These are phyloP conservation scores for Rosa hybrid DNA, from an alignment of 331 rosid genomes.

Conservation along the genomic window DNA sequence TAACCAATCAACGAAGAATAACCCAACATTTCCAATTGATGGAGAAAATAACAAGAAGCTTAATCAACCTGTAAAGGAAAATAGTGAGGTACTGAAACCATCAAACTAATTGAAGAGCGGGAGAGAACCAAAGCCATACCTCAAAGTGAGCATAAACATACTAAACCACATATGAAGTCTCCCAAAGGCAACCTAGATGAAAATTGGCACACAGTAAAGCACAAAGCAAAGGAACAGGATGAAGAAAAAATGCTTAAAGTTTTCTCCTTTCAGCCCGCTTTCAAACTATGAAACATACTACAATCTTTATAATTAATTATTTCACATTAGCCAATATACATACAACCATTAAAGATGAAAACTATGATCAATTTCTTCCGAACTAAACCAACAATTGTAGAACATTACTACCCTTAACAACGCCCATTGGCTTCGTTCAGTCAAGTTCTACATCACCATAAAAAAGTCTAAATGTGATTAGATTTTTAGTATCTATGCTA, in stretches of 20 bases:
- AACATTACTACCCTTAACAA: neutral
- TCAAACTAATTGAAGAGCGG: neutral
- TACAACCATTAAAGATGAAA: conserved; percentile 18
- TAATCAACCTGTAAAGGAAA: neutral
- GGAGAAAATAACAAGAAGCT: no score
- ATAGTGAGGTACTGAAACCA: neutral
- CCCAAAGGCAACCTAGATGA: neutral
- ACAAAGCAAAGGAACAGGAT: conserved; percentile 1
- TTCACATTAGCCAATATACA: conserved; percentile 16
- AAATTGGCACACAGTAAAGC: conserved; percentile 7
- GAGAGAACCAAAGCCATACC: neutral
- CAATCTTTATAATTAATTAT: conserved; percentile 1
- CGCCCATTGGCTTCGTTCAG: neutral
- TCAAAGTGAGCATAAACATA: neutral
- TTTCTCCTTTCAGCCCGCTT: conserved; percentile 4
- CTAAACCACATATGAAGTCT: neutral
- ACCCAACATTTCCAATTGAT: no score
- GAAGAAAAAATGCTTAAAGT: neutral
- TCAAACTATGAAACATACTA: neutral
- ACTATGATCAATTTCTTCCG: conserved; percentile 1
- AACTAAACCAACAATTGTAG: neutral
- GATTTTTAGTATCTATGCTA: conserved; percentile 9
- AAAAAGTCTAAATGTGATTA: neutral
- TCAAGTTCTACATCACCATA: conserved; percentile 12
- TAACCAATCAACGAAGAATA: no score